Percentiles rank a stretch among this genome's conserved stretches.
Evolutionary conservation across 768 basidiomycete genomes (phyloP).

Genomic region (Leccinum barrowsii): DNA sequence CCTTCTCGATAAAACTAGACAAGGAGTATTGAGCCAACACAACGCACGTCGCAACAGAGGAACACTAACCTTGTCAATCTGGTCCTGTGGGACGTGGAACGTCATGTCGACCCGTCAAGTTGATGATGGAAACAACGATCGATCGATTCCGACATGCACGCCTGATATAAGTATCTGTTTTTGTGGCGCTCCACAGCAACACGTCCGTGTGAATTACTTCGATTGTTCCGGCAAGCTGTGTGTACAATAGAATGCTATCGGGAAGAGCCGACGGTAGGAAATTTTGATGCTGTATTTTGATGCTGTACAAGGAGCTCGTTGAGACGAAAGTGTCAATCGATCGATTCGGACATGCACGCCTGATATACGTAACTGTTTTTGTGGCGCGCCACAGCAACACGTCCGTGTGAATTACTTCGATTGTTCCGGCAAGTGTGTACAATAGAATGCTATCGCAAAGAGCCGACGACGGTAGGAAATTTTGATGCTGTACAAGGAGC

Average conservation of each 20-base stretch:
- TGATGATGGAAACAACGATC: background rate
- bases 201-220: background rate
- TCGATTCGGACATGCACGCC: background rate
- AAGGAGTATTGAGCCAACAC: background rate
- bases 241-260: slow-evolving; percentile 14
- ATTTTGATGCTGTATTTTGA: slow-evolving; percentile 3
- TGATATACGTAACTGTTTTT: background rate
- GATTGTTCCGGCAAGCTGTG: background rate
- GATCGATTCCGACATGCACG: background rate
- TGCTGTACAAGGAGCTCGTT: background rate
- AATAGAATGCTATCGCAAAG: slow-evolving; percentile 10
- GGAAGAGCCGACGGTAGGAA: background rate
- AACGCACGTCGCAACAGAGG: background rate
- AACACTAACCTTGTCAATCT: slow-evolving; percentile 51
- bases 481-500: slow-evolving; percentile 7
- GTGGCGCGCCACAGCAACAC: background rate
- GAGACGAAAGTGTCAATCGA: background rate
- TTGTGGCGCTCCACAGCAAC: background rate
- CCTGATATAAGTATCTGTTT: background rate
- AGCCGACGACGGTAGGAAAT: background rate
- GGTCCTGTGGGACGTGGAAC: slow-evolving; percentile 53
- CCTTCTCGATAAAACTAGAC: slow-evolving; percentile 57
- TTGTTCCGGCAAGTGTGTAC: slow-evolving; percentile 3
- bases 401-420: slow-evolving; percentile 4
- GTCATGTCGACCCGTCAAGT: background rate